Conservation (phyloP, 2,329 filamentous ascomycete species). For the Dactylonectria estremocensis region DNA sequence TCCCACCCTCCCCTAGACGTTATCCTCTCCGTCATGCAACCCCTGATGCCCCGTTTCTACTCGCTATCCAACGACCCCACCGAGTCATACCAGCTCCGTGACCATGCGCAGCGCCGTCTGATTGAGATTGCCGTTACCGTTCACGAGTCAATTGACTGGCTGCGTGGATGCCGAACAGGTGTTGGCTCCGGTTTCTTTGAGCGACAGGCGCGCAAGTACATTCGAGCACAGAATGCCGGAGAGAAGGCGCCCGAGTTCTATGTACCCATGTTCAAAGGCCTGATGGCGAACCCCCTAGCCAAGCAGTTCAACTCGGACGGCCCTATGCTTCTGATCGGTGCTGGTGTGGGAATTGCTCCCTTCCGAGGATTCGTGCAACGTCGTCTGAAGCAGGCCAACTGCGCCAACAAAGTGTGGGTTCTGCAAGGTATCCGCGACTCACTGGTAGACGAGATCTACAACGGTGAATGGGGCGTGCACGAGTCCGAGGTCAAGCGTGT, state of each 20-base stretch:
- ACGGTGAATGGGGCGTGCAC: constrained; percentile 94
- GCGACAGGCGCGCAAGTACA: constrained; percentile 81
- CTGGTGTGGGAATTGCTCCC: constrained; percentile 95
- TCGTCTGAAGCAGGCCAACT: constrained; percentile 92
- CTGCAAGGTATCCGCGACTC: constrained; percentile 95
- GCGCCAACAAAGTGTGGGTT: constrained; percentile 98
- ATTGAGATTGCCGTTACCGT: constrained; percentile 98
- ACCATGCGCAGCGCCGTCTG: constrained; percentile 81
- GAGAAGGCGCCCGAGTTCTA: constrained; percentile 74
- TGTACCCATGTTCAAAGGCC: constrained; percentile 96
- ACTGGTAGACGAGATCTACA: constrained; percentile 95
- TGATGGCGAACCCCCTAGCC: constrained; percentile 97
- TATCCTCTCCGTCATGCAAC: constrained; percentile 84
- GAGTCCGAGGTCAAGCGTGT: constrained; percentile 89
- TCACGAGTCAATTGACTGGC: constrained; percentile 89
- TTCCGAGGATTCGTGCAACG: constrained; percentile 99
- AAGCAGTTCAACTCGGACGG: constrained; percentile 93
- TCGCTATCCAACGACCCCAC: constrained; percentile 97
- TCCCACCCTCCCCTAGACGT: constrained; percentile 88
- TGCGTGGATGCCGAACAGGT: constrained; percentile 79
- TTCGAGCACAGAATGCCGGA: constrained; percentile 76
- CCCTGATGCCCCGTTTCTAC: constrained; percentile 98
- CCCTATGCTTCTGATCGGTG: constrained; percentile 97
- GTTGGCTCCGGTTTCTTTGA: constrained; percentile 96
- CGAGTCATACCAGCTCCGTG: constrained; percentile 77